phyloP scores from a whole-genome alignment of 2,329 filamentous ascomycete genomes.

The Pyrenochaeta sp. region DNA sequence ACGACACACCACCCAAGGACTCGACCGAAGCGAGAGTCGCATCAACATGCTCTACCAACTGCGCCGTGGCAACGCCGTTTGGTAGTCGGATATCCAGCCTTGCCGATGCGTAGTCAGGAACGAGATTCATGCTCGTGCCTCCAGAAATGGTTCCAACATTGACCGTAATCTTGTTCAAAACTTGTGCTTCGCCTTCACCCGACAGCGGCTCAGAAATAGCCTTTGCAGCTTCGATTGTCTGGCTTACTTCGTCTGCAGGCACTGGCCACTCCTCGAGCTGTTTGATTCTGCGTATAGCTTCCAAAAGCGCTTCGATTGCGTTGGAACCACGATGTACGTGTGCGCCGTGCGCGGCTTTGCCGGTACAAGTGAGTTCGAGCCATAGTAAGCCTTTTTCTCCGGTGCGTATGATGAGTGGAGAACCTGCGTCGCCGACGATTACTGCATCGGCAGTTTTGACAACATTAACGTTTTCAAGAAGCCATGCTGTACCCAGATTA shows the following conservation, averaged over 20 bases:
- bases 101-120: background rate
- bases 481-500: background rate
- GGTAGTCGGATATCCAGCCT: background rate
- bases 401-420: background rate
- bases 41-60: background rate
- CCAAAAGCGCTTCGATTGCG: background rate
- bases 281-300: background rate
- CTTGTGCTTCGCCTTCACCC: background rate
- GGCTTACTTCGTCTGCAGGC: background rate
- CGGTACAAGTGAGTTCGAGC: background rate
- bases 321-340: background rate
- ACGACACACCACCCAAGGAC: background rate
- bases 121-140: background rate
- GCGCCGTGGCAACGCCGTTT: background rate
- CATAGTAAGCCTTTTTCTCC: background rate
- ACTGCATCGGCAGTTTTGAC: background rate
- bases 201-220: background rate
- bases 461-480: background rate
- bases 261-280: background rate
- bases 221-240: background rate
- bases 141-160: background rate
- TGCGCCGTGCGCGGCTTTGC: background rate
- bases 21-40: background rate
- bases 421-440: background rate
- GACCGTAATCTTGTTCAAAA: background rate